Conservation (phyloP, 148 eudicot species). For the Rhododendron griersonianum region DNA sequence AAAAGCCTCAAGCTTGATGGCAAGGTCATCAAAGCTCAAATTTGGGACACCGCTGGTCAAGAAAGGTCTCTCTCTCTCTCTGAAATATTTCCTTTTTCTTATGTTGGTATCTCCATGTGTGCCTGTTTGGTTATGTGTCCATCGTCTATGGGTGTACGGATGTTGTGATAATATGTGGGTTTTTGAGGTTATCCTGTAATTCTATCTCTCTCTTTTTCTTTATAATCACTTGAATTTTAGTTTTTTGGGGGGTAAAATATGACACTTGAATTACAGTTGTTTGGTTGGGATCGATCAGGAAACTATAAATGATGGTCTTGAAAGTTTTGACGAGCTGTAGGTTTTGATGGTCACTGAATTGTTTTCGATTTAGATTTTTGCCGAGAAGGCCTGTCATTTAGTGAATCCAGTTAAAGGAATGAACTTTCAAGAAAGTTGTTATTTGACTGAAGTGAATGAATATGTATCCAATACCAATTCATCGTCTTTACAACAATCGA, state of each 20-base stretch:
- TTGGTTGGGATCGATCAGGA: not conserved
- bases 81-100: not conserved
- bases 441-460: not conserved
- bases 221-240: not conserved
- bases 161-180: not conserved
- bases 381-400: not conserved
- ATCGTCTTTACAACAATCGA: not conserved
- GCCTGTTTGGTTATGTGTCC: not conserved
- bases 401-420: not conserved
- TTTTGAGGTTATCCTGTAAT: not conserved
- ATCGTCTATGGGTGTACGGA: not conserved
- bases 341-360: not conserved
- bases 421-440: not conserved
- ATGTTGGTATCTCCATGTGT: not conserved
- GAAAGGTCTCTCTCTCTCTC: constrained; percentile 33
- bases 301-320: not conserved
- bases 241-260: not conserved
- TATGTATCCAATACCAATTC: not conserved
- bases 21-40: constrained; percentile 73
- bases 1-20: constrained; percentile 37
- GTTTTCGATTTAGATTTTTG: not conserved
- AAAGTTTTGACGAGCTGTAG: not conserved
- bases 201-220: not conserved
- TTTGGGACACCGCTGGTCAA: constrained; percentile 88
- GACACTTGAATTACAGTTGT: not conserved